phyloP scores from a whole-genome alignment of 2,329 filamentous ascomycete species.

The Stachybotrys echinatus region DNA sequence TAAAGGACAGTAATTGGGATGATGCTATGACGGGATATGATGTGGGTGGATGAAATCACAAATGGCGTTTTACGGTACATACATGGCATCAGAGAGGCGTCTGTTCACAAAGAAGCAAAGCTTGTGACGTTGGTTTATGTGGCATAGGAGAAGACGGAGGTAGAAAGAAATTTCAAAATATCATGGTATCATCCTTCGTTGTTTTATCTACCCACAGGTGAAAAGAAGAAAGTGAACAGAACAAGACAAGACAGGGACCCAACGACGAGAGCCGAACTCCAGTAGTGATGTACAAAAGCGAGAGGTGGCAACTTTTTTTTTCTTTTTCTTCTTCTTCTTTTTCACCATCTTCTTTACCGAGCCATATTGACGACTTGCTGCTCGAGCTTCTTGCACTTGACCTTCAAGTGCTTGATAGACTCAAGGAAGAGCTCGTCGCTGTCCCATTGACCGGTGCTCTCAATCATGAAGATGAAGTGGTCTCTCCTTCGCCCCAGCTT shows the following conservation, averaged over 20 bases:
- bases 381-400: slow-evolving; percentile 73
- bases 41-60: slow-evolving; percentile 2
- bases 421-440: slow-evolving; percentile 93
- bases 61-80: slow-evolving; percentile 10
- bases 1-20: slow-evolving; percentile 16
- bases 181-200: slow-evolving; percentile 27
- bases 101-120: background rate
- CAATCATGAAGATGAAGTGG: slow-evolving; percentile 95
- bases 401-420: slow-evolving; percentile 76
- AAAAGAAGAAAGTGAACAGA: slow-evolving; percentile 10
- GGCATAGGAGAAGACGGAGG: background rate
- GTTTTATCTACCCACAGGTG: slow-evolving; percentile 23
- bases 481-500: slow-evolving; percentile 85
- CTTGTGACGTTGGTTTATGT: background rate
- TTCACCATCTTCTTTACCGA: slow-evolving; percentile 31
- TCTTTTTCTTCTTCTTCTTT: slow-evolving; percentile 3
- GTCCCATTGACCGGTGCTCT: slow-evolving; percentile 92
- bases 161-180: slow-evolving; percentile 8
- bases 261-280: slow-evolving; percentile 15
- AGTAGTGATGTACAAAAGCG: slow-evolving; percentile 7
- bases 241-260: slow-evolving; percentile 13
- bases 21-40: background rate
- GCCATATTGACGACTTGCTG: slow-evolving; percentile 64
- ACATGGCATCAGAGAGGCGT: background rate
- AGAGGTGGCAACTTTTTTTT: too few relatives aligned